phyloP scores from a whole-genome alignment of 352 stramenopile species.

The Pythium sukuiense region DNA sequence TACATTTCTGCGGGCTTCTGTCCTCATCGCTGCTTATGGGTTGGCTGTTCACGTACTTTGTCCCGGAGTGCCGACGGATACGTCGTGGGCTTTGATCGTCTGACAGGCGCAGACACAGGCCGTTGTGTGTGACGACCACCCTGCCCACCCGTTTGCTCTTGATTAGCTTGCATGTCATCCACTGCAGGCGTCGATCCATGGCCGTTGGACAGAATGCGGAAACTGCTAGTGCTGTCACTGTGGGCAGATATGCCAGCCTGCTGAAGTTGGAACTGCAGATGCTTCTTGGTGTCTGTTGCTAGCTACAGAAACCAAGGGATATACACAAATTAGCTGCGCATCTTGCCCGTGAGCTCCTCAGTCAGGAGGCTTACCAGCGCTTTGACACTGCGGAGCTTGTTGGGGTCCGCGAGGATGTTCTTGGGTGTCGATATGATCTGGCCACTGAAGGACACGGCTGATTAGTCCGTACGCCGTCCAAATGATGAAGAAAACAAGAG shows the following conservation, averaged over 20 bases:
- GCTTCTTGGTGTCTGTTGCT: conserved; percentile 36
- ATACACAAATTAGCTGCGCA: neutral
- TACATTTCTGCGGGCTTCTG: neutral
- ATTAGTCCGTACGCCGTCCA: neutral
- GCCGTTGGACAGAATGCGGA: neutral
- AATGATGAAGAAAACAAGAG: neutral
- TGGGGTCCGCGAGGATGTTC: conserved; percentile 72
- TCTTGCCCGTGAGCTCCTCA: too few species aligned
- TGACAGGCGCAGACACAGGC: conserved; percentile 72
- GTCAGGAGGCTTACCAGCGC: conserved; percentile 39
- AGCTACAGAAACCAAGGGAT: conserved; percentile 31
- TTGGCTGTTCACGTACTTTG: conserved; percentile 22
- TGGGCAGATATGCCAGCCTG: conserved; percentile 2
- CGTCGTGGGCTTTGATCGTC: conserved; percentile 44
- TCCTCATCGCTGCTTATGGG: conserved; percentile 10
- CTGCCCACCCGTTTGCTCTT: conserved; percentile 3
- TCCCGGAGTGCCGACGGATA: conserved; percentile 62
- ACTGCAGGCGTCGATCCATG: neutral
- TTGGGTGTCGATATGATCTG: conserved; percentile 39
- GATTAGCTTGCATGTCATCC: neutral
- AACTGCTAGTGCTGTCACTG: neutral
- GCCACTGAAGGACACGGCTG: conserved; percentile 5
- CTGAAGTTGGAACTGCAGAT: conserved; percentile 33
- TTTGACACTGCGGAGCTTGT: conserved; percentile 72
- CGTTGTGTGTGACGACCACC: conserved; percentile 25